Conservation (phyloP, 1,139 yeast genomes). For the Blastobotrys capitulatus region DNA sequence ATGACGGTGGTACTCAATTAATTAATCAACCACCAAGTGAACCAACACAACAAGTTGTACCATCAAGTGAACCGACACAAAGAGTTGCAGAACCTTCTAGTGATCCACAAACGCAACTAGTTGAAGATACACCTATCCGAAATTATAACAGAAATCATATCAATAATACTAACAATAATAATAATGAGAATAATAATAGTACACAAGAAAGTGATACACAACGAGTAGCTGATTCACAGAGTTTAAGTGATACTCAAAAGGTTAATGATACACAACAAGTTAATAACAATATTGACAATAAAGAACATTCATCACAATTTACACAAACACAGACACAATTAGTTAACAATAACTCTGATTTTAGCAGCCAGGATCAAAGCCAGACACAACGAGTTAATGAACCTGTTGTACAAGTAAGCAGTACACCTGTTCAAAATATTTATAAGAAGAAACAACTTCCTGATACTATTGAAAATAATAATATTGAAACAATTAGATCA, state of each 20-base stretch:
- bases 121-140: neutral
- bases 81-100: neutral
- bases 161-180: neutral
- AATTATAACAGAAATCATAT: neutral
- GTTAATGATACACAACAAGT: neutral
- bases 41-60: neutral
- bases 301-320: no score
- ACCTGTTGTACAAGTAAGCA: constrained; percentile 2
- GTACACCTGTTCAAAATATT: constrained; percentile 6
- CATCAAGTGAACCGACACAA: neutral
- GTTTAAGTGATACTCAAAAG: neutral
- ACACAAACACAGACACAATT: constrained; percentile 3
- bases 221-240: neutral
- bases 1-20: neutral
- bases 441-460: no score
- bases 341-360: neutral
- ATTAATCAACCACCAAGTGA: neutral
- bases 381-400: constrained; percentile 2
- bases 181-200: neutral
- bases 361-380: neutral
- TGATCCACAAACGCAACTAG: neutral
- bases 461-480: neutral
- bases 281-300: neutral
- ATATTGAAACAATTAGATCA: constrained; percentile 2
- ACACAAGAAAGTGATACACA: neutral